A percentile compares a stretch with the other conserved stretches of the same genome.
phyloP scores from a whole-genome alignment of 1,284 basidiomycete genomes.

The Irpex sp. region DNA sequence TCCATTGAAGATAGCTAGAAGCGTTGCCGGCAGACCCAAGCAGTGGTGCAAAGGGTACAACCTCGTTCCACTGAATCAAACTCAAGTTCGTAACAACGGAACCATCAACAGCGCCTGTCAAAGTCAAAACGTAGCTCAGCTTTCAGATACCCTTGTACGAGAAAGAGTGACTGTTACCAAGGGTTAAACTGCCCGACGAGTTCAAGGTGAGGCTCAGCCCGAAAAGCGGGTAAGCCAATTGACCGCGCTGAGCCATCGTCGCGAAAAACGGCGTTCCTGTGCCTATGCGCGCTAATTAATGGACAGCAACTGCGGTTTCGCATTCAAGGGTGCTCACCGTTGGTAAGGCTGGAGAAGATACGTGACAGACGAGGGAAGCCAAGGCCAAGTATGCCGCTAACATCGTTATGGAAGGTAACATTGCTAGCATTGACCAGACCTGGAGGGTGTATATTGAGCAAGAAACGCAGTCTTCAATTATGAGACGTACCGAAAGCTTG shows the following conservation, averaged over 20 bases:
- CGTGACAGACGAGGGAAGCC: conserved; percentile 69
- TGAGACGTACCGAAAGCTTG: conserved; percentile 56
- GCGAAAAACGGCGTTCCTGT: conserved; percentile 64
- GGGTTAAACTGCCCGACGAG: conserved; percentile 51
- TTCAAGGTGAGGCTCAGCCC: conserved; percentile 59
- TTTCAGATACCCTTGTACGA: background rate
- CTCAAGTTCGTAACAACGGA: conserved; percentile 57
- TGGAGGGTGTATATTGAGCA: conserved; percentile 18
- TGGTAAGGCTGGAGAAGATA: conserved; percentile 40
- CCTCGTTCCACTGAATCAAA: conserved; percentile 64
- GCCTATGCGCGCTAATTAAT: background rate
- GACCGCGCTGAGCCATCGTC: conserved; percentile 53
- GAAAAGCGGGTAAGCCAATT: conserved; percentile 68
- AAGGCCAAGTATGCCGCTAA: conserved; percentile 68
- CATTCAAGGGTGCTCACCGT: conserved; percentile 35
- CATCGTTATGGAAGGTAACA: conserved; percentile 52
- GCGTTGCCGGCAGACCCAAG: conserved; percentile 41
- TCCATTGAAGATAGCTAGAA: conserved; percentile 81
- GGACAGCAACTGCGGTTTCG: background rate
- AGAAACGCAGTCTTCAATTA: background rate
- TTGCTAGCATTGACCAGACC: conserved; percentile 59
- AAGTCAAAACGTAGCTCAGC: conserved; percentile 5
- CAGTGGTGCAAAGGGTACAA: conserved; percentile 67
- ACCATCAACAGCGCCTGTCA: conserved; percentile 62
- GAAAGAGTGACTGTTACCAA: conserved; percentile 40